phyloP scores from a whole-genome alignment of 225 moss, liverwort and hornwort genomes.

The Asterella californica region DNA sequence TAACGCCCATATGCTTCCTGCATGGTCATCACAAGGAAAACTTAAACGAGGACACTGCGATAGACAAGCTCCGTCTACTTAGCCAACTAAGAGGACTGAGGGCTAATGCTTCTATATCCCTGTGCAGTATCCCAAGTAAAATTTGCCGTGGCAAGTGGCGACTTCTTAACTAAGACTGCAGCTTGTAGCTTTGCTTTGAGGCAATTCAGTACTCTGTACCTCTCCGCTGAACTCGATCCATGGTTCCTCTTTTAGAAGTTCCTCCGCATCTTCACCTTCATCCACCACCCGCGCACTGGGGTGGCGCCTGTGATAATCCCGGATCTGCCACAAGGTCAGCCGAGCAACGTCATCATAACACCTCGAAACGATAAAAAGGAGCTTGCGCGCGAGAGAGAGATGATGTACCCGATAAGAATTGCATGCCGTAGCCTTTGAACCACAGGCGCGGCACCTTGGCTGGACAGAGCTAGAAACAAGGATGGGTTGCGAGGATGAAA shows the following conservation, averaged over 20 bases:
- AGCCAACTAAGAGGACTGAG: neutral
- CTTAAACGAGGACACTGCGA: neutral
- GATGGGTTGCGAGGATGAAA: no score
- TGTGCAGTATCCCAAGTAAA: no score
- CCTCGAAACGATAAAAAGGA: neutral
- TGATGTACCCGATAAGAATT: no score
- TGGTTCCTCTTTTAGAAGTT: conserved; percentile 87
- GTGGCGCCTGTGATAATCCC: conserved; percentile 91
- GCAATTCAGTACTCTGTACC: conserved; percentile 27
- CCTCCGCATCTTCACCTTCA: conserved; percentile 76
- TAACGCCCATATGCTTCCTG: conserved; percentile 88
- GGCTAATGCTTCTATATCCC: neutral
- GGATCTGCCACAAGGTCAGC: conserved; percentile 42
- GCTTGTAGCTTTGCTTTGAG: neutral
- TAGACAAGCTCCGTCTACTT: neutral
- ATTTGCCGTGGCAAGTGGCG: neutral
- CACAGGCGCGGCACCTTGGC: no score
- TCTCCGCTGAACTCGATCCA: conserved; percentile 94
- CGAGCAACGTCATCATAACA: neutral
- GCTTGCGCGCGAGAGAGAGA: no score
- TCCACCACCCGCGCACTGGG: conserved; percentile 61
- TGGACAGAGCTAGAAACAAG: no score
- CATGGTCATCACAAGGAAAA: conserved; percentile 4
- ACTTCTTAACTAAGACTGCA: neutral
- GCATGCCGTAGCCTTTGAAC: no score